phyloP scores from a whole-genome alignment of 2,329 filamentous ascomycete genomes.

The Thelonectria blattea region DNA sequence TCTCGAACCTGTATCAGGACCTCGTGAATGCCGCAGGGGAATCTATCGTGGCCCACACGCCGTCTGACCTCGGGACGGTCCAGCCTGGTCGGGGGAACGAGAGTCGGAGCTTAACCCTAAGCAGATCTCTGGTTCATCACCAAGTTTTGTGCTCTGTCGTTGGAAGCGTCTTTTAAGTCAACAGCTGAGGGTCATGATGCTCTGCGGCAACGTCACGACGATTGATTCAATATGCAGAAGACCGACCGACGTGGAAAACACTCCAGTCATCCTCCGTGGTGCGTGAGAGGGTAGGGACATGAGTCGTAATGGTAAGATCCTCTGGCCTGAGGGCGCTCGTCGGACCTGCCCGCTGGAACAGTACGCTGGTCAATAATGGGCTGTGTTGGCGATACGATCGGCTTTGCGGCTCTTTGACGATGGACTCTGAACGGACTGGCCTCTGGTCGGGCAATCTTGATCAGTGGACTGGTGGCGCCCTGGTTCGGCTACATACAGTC shows the following conservation, averaged over 20 bases:
- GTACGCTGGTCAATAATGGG: slow-evolving; percentile 58
- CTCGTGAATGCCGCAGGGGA: slow-evolving; percentile 56
- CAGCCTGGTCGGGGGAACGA: slow-evolving; percentile 61
- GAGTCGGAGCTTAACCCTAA: slow-evolving; percentile 98
- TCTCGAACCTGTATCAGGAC: slow-evolving; percentile 67
- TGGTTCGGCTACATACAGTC: slow-evolving; percentile 57
- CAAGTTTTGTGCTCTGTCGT: slow-evolving; percentile 77
- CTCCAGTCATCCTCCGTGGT: slow-evolving; percentile 62
- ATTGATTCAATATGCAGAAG: slow-evolving; percentile 42
- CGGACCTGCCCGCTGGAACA: slow-evolving; percentile 70
- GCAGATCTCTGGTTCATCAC: slow-evolving; percentile 66
- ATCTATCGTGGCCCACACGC: slow-evolving; percentile 45
- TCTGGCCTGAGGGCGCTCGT: slow-evolving; percentile 76
- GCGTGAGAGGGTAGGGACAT: slow-evolving; percentile 70
- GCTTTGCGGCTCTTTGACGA: slow-evolving; percentile 17
- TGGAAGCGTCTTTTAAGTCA: slow-evolving; percentile 69
- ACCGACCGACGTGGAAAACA: slow-evolving; percentile 57
- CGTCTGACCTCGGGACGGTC: slow-evolving; percentile 49
- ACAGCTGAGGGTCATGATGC: slow-evolving; percentile 39
- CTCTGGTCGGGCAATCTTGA: slow-evolving; percentile 31
- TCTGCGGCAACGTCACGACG: slow-evolving; percentile 58
- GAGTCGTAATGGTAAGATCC: slow-evolving; percentile 78
- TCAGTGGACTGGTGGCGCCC: slow-evolving; percentile 50
- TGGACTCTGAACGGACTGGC: slow-evolving; percentile 33
- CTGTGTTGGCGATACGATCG: slow-evolving; percentile 45